phyloP scores from a whole-genome alignment of 1,284 basidiomycete species.

The Laetiporus sulphureus region DNA sequence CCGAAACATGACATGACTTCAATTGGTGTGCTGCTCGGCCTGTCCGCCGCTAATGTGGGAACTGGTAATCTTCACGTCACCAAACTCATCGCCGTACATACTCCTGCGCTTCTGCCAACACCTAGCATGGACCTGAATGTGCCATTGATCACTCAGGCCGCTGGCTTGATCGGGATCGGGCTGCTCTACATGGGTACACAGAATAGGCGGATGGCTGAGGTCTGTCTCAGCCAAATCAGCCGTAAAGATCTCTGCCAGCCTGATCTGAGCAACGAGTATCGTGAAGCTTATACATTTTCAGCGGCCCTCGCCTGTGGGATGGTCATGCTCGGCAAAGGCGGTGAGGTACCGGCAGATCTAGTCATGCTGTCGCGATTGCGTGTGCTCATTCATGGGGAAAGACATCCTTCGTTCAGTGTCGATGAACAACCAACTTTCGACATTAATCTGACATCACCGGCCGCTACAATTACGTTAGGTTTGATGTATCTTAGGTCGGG shows the following conservation, averaged over 20 bases:
- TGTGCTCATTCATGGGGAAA: conserved; percentile 69
- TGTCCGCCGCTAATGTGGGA: conserved; percentile 89
- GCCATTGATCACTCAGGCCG: conserved; percentile 84
- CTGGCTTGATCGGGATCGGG: conserved; percentile 86
- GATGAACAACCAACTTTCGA: conserved; percentile 62
- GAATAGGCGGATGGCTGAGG: conserved; percentile 88
- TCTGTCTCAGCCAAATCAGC: conserved; percentile 81
- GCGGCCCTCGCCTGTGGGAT: conserved; percentile 90
- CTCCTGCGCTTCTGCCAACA: conserved; percentile 85
- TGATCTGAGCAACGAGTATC: conserved; percentile 77
- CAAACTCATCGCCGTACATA: conserved; percentile 88
- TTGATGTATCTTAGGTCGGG: conserved; percentile 89
- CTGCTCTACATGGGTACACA: conserved; percentile 86
- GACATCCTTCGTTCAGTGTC: no score
- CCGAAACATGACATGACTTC: conserved; percentile 94
- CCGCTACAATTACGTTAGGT: conserved; percentile 86
- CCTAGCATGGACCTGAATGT: conserved; percentile 87
- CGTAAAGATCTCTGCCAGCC: conserved; percentile 71
- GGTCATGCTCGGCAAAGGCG: conserved; percentile 90
- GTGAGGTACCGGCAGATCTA: conserved; percentile 69
- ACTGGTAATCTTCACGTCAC: conserved; percentile 84
- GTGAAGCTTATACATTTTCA: conserved; percentile 89
- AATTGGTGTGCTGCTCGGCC: conserved; percentile 87
- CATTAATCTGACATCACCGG: conserved; percentile 83
- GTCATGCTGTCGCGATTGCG: conserved; percentile 61